Evolutionary conservation across 306 rosid species (phyloP).

Genomic region (Spatholobus suberectus): DNA sequence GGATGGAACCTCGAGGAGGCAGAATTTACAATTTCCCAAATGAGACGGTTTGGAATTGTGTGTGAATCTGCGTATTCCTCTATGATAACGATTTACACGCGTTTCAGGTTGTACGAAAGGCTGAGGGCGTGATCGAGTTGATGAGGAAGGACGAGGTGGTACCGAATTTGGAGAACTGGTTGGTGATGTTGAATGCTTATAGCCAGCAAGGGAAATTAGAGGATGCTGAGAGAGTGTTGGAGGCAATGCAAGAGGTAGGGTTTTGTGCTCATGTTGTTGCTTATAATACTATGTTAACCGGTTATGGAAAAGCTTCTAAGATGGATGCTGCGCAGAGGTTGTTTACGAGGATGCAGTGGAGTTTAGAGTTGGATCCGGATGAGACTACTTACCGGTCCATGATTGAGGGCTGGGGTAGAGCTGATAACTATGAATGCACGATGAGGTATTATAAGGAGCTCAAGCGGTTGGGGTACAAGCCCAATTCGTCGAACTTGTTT

Average conservation of each 20-base stretch:
- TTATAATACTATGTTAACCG: slow-evolving; percentile 86
- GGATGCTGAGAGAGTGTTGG: slow-evolving; percentile 66
- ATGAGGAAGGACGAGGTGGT: slow-evolving; percentile 58
- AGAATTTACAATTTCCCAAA: slow-evolving; percentile 63
- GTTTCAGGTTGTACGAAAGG: slow-evolving; percentile 65
- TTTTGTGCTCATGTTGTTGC: slow-evolving; percentile 68
- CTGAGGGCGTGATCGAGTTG: slow-evolving; percentile 62
- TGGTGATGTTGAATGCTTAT: slow-evolving; percentile 71
- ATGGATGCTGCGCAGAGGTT: slow-evolving; percentile 79
- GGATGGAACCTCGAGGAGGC: slow-evolving; percentile 76
- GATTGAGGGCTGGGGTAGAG: slow-evolving; percentile 99
- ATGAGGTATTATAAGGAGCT: slow-evolving; percentile 64
- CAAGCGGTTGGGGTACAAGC: slow-evolving; percentile 64
- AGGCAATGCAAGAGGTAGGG: slow-evolving; percentile 66
- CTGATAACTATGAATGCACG: slow-evolving; percentile 62
- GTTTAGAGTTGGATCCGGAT: slow-evolving; percentile 68
- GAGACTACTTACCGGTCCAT: slow-evolving; percentile 88
- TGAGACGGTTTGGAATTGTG: slow-evolving; percentile 62
- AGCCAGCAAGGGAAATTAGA: slow-evolving; percentile 84
- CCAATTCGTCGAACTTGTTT: slow-evolving; percentile 79
- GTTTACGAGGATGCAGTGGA: slow-evolving; percentile 51
- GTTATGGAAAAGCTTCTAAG: slow-evolving; percentile 80
- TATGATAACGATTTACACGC: slow-evolving; percentile 77
- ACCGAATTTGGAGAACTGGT: slow-evolving; percentile 74
- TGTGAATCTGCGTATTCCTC: slow-evolving; percentile 80